phyloP scores from a whole-genome alignment of 2,329 filamentous ascomycete species.

The Amylocarpus encephaloides region DNA sequence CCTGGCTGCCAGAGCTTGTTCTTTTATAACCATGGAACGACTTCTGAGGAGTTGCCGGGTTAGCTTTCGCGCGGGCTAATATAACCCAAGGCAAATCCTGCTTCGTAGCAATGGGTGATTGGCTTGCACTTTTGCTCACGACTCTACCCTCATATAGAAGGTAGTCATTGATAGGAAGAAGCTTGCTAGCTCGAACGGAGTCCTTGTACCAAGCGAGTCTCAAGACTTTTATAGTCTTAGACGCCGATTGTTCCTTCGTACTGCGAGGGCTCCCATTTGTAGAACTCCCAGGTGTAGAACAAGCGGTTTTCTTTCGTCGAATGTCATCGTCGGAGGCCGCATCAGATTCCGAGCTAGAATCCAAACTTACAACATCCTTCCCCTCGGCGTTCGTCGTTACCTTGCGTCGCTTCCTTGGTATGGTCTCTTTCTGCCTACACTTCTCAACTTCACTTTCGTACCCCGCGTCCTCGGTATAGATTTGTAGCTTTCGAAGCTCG shows the following conservation, averaged over 20 bases:
- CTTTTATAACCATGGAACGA: constrained; percentile 16
- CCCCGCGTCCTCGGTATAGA: constrained; percentile 36
- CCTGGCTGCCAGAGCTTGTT: constrained; percentile 8
- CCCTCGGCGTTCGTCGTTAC: constrained; percentile 15
- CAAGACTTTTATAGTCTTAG: constrained; percentile 43
- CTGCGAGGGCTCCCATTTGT: background rate
- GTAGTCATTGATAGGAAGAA: constrained; percentile 46
- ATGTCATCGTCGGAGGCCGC: background rate
- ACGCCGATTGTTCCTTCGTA: background rate
- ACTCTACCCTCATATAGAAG: constrained; percentile 46
- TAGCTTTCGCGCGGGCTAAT: constrained; percentile 26
- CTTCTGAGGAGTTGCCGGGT: constrained; percentile 20
- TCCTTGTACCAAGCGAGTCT: constrained; percentile 53
- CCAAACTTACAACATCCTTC: constrained; percentile 18
- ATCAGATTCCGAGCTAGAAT: constrained; percentile 16
- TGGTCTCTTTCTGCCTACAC: constrained; percentile 19
- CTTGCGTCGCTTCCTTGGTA: constrained; percentile 32
- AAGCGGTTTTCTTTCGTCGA: background rate
- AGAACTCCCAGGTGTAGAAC: background rate
- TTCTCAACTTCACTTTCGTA: background rate
- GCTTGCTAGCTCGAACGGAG: constrained; percentile 38
- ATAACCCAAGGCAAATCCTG: constrained; percentile 24
- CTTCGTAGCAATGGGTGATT: background rate
- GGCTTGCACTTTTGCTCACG: constrained; percentile 1
- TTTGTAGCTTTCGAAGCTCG: constrained; percentile 64